Evolutionary conservation across 441 rosid species (phyloP).

Genomic region (Aleurites moluccanus): DNA sequence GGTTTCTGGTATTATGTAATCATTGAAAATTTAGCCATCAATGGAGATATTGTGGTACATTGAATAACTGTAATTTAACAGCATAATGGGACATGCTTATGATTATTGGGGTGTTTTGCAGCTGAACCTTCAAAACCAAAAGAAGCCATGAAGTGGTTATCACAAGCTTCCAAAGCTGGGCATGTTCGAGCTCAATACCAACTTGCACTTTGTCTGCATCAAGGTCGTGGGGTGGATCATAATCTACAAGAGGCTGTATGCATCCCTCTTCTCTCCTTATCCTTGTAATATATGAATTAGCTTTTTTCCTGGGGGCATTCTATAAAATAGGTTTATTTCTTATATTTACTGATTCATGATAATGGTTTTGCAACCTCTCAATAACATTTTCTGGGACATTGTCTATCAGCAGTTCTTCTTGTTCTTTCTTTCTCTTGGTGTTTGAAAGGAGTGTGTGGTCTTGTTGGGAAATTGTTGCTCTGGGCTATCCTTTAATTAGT

Average conservation of each 20-base stretch:
- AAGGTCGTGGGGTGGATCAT: constrained; percentile 52
- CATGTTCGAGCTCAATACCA: constrained; percentile 86
- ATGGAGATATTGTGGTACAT: not conserved
- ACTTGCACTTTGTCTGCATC: constrained; percentile 83
- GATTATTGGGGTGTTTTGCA: constrained; percentile 29
- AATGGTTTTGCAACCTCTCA: not conserved
- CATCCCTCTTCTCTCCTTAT: not conserved
- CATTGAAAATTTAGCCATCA: not conserved
- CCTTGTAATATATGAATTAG: not conserved
- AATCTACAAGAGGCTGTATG: constrained; percentile 69
- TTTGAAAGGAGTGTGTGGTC: too few relatives aligned
- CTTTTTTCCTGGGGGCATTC: not conserved
- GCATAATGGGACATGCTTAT: constrained; percentile 1
- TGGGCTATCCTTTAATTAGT: not conserved
- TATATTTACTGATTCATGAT: not conserved
- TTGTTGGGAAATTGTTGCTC: not conserved
- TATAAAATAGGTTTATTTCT: not conserved
- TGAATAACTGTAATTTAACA: not conserved
- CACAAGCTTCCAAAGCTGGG: constrained; percentile 53
- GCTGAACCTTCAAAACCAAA: constrained; percentile 53
- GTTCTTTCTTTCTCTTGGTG: too few relatives aligned
- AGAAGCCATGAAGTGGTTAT: constrained; percentile 73
- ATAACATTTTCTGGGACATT: too few relatives aligned
- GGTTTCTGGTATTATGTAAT: not conserved
- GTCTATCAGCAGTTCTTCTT: too few relatives aligned